These are phyloP conservation scores for Candida albicans DNA, from an alignment of 1,139 yeast genomes.

Conservation along the genomic window DNA sequence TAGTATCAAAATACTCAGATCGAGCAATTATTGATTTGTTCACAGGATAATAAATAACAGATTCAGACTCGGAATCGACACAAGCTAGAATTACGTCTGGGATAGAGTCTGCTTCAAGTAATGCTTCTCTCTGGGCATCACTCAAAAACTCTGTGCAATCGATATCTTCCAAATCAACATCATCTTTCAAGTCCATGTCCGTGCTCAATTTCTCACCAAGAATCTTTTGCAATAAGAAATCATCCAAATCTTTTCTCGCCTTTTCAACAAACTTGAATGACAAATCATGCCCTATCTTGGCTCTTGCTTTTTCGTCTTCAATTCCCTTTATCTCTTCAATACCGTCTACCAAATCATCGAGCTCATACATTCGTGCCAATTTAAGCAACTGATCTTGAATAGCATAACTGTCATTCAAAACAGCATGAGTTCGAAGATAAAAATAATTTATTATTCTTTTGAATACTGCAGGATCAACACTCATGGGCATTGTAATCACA, in stretches of 20 bases:
- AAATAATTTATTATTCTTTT: slow-evolving; percentile 48
- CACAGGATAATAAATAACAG: slow-evolving; percentile 52
- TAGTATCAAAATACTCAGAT: slow-evolving; percentile 63
- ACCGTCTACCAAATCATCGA: slow-evolving; percentile 37
- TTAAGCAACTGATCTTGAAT: slow-evolving; percentile 27
- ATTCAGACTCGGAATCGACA: slow-evolving; percentile 28
- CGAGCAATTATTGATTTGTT: slow-evolving; percentile 62
- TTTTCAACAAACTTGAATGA: slow-evolving; percentile 46
- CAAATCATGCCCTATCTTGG: slow-evolving; percentile 45
- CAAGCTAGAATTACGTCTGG: slow-evolving; percentile 54
- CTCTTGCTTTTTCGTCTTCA: slow-evolving; percentile 25
- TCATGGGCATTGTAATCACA: slow-evolving; percentile 24
- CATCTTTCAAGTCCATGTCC: slow-evolving; percentile 17
- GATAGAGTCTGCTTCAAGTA: slow-evolving; percentile 27
- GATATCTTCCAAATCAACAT: slow-evolving; percentile 35
- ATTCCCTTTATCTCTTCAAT: slow-evolving; percentile 21
- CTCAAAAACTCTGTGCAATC: slow-evolving; percentile 21
- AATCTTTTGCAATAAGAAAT: slow-evolving; percentile 39
- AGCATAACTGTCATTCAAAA: slow-evolving; percentile 25
- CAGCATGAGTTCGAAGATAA: slow-evolving; percentile 43
- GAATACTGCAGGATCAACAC: slow-evolving; percentile 28
- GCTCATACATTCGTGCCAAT: slow-evolving; percentile 34
- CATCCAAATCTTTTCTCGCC: slow-evolving; percentile 46
- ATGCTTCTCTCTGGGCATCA: slow-evolving; percentile 15
- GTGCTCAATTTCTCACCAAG: slow-evolving; percentile 24